These are phyloP conservation scores for Diaporthe sp. DNA, from an alignment of 2,329 filamentous ascomycete species.

Conservation along the genomic window DNA sequence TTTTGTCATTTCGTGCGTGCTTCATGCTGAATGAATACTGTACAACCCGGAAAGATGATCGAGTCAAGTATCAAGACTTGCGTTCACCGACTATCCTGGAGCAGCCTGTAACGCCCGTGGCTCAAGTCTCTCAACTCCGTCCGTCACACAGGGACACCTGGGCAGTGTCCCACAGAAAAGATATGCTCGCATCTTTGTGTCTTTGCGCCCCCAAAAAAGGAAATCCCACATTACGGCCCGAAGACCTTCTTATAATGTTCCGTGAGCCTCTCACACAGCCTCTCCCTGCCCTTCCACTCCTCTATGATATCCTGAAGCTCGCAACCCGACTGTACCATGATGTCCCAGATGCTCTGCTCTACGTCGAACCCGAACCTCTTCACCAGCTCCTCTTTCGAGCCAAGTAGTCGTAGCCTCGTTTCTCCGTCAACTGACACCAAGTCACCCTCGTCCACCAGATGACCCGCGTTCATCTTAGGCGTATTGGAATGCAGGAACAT, in stretches of 20 bases:
- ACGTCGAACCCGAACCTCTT: slow-evolving; percentile 50
- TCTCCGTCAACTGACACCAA: slow-evolving; percentile 43
- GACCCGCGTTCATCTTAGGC: slow-evolving; percentile 53
- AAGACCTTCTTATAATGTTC: slow-evolving; percentile 59
- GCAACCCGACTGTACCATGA: slow-evolving; percentile 50
- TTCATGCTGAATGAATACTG: slow-evolving; percentile 2
- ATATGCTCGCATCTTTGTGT: background rate
- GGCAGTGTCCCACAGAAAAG: background rate
- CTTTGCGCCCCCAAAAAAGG: background rate
- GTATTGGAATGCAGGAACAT: slow-evolving; percentile 56
- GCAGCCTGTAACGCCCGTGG: background rate
- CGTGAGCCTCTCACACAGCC: slow-evolving; percentile 54
- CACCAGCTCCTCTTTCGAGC: slow-evolving; percentile 46
- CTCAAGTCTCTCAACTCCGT: background rate
- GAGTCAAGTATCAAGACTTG: slow-evolving; percentile 20
- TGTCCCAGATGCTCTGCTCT: slow-evolving; percentile 52
- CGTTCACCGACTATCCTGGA: slow-evolving; percentile 1
- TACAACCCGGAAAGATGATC: slow-evolving; percentile 14
- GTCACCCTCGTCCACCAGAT: slow-evolving; percentile 45
- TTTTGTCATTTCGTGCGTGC: slow-evolving; percentile 20
- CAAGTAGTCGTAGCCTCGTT: slow-evolving; percentile 49
- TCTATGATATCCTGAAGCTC: slow-evolving; percentile 43
- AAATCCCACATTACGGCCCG: background rate
- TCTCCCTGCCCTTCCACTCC: slow-evolving; percentile 39
- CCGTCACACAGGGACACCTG: background rate